phyloP scores from a whole-genome alignment of 2,329 filamentous ascomycete genomes.

The Colletotrichum orchidophilum region DNA sequence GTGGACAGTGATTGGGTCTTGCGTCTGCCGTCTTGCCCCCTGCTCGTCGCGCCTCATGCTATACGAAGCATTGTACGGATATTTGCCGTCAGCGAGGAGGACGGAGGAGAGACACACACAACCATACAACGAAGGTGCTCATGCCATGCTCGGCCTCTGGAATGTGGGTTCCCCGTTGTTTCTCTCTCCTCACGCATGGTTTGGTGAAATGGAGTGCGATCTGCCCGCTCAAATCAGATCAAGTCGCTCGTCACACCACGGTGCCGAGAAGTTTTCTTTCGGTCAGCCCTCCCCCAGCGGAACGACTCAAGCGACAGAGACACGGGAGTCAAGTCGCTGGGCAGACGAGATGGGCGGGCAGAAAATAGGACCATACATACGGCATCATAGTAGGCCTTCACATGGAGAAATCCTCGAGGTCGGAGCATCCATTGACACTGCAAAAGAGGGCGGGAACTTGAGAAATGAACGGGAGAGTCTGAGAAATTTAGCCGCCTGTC shows the following conservation, averaged over 20 bases:
- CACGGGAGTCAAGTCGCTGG: neutral
- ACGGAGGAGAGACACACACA: neutral
- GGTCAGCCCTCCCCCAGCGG: neutral
- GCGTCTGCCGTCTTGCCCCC: neutral
- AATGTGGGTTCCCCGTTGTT: conserved; percentile 11
- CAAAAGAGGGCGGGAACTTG: neutral
- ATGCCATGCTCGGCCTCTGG: neutral
- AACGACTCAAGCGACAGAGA: neutral
- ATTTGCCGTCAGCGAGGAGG: neutral
- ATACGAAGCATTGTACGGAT: neutral
- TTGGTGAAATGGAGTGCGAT: neutral
- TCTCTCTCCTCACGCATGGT: neutral
- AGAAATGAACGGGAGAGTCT: neutral
- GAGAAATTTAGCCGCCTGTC: neutral
- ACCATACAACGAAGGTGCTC: neutral
- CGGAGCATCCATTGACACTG: neutral
- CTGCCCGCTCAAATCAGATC: neutral
- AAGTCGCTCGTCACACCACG: neutral
- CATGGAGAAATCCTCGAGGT: neutral
- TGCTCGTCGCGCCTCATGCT: neutral
- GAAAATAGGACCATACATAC: neutral
- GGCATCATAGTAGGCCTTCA: neutral
- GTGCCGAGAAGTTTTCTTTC: neutral
- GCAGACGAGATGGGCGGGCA: conserved; percentile 22
- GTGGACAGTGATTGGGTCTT: conserved; percentile 1